Percentiles rank a stretch among this genome's conserved stretches.
Evolutionary conservation across 2,329 filamentous ascomycete species (phyloP).

Genomic region (Cladosporium sp.): DNA sequence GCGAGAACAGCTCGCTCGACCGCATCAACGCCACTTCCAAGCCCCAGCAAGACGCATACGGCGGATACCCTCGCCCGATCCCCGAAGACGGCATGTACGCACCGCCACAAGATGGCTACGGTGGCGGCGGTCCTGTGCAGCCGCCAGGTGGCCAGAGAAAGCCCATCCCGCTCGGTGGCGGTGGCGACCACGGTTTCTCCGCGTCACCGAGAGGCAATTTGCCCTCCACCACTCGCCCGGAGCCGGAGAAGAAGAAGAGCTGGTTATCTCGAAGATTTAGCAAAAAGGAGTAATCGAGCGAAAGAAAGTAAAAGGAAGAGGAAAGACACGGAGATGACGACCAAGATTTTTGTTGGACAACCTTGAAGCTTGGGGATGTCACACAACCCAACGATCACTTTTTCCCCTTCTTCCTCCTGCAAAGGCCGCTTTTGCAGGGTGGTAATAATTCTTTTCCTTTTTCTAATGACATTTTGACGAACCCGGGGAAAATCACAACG

Average conservation of each 20-base stretch:
- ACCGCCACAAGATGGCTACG: conserved; percentile 16
- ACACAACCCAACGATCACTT: too few species aligned
- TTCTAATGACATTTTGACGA: too few species aligned
- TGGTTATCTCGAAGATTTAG: conserved; percentile 84
- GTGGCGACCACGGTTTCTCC: conserved; percentile 18
- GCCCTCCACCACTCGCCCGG: conserved; percentile 23
- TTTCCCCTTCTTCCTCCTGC: too few species aligned
- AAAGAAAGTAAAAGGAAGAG: too few species aligned
- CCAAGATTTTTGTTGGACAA: too few species aligned
- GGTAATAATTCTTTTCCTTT: too few species aligned
- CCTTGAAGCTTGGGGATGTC: too few species aligned
- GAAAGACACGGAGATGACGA: too few species aligned
- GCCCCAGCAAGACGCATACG: conserved; percentile 32
- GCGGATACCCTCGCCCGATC: conserved; percentile 22
- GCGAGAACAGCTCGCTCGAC: conserved; percentile 79
- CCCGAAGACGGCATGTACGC: conserved; percentile 10
- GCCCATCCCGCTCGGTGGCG: conserved; percentile 8
- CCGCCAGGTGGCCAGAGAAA: conserved; percentile 5
- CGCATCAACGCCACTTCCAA: conserved; percentile 27
- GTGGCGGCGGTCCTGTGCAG: conserved; percentile 10
- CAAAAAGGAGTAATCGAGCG: conserved; percentile 43
- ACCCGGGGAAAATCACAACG: too few species aligned
- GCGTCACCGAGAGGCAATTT: conserved; percentile 17
- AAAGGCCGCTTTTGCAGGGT: too few species aligned
- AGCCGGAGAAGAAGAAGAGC: conserved; percentile 73